Evolutionary conservation across 2,329 filamentous ascomycete genomes (phyloP).

Genomic region (Colletotrichum spinosum): DNA sequence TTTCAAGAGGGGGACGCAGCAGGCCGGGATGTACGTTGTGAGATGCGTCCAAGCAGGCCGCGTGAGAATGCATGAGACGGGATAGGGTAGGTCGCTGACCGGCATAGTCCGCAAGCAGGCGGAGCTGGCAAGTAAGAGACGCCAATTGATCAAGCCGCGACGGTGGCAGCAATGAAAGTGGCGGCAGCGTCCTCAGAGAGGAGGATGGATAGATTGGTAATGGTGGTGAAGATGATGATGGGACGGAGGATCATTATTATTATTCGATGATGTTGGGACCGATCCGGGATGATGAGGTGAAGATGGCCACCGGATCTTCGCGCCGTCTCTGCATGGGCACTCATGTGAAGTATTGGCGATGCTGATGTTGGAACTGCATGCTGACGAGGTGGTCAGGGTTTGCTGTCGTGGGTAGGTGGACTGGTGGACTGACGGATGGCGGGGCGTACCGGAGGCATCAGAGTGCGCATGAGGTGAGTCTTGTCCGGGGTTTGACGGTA

Average conservation of each 20-base stretch:
- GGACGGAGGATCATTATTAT: background rate
- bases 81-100: constrained; percentile 21
- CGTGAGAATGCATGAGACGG: constrained; percentile 26
- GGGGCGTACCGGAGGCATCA: constrained; percentile 13
- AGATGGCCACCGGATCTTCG: background rate
- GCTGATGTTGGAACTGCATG: constrained; percentile 7
- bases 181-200: background rate
- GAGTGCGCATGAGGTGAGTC: constrained; percentile 17
- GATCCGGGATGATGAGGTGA: constrained; percentile 19
- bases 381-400: constrained; percentile 15
- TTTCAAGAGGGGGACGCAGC: constrained; percentile 36
- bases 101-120: constrained; percentile 21
- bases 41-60: constrained; percentile 29
- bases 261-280: constrained; percentile 6
- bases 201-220: constrained; percentile 1
- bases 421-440: constrained; percentile 9
- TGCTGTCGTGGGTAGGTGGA: constrained; percentile 21
- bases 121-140: background rate
- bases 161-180: background rate
- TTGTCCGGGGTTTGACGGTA: too few species aligned
- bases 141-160: constrained; percentile 1
- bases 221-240: background rate
- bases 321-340: background rate
- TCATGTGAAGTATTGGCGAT: background rate
- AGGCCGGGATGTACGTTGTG: constrained; percentile 23